Conservation (phyloP, 2,329 filamentous ascomycete species). For the Parastagonospora nodorum region DNA sequence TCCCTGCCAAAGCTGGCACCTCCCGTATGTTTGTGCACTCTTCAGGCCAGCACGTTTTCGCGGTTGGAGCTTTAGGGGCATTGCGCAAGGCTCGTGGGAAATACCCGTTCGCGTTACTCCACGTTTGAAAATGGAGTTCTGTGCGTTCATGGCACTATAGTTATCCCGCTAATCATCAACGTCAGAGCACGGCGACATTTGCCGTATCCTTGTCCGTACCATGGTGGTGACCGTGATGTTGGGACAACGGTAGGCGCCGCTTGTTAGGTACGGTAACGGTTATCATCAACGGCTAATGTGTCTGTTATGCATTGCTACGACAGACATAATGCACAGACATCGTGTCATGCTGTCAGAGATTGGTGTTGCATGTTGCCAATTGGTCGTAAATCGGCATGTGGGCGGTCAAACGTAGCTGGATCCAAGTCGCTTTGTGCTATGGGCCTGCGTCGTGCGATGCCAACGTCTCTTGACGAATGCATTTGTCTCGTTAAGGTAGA, state of each 20-base stretch:
- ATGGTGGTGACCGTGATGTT: background rate
- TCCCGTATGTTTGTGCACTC: background rate
- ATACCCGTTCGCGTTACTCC: conserved; percentile 5
- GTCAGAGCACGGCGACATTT: background rate
- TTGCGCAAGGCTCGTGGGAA: conserved; percentile 1
- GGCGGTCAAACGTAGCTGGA: too few relatives aligned
- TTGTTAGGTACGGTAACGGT: too few relatives aligned
- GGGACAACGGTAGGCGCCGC: background rate
- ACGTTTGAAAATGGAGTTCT: conserved; percentile 1
- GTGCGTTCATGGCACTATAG: conserved; percentile 2
- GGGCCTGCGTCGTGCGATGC: too few relatives aligned
- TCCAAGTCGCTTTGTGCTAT: too few relatives aligned
- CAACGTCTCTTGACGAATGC: too few relatives aligned
- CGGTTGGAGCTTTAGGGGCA: background rate
- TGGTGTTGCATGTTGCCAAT: too few relatives aligned
- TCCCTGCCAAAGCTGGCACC: background rate
- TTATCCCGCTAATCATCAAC: conserved; percentile 8
- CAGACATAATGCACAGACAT: too few relatives aligned
- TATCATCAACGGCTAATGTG: too few relatives aligned
- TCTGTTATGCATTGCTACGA: too few relatives aligned
- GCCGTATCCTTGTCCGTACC: background rate
- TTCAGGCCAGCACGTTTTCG: background rate
- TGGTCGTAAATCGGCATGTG: too few relatives aligned
- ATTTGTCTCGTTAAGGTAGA: too few relatives aligned
- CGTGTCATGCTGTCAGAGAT: too few relatives aligned